phyloP scores from a whole-genome alignment of 495 filamentous ascomycete species.

The Annulohypoxylon moriforme region DNA sequence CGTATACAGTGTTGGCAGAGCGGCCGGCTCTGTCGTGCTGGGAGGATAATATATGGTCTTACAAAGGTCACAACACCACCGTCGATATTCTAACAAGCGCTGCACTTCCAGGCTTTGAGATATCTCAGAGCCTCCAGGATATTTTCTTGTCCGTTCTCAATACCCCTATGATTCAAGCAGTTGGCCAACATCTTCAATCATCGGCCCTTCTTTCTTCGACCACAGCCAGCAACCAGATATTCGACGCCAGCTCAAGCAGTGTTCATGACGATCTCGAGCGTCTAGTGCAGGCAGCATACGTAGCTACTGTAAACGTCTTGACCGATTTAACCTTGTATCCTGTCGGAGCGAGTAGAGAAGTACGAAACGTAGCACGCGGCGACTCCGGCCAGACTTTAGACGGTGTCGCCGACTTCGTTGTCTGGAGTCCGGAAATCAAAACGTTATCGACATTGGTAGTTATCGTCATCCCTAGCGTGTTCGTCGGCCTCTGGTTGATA shows the following conservation, averaged over 20 bases:
- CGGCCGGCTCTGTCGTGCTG: constrained; percentile 52
- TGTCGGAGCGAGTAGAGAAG: background rate
- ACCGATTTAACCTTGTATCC: constrained; percentile 48
- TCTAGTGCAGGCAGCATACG: constrained; percentile 49
- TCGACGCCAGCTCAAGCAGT: constrained; percentile 49
- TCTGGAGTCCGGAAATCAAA: constrained; percentile 49
- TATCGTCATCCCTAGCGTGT: constrained; percentile 47
- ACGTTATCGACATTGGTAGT: constrained; percentile 48
- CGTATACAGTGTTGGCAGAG: constrained; percentile 28
- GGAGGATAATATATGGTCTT: constrained; percentile 50
- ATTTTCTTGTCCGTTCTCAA: constrained; percentile 37
- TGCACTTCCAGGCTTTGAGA: constrained; percentile 30
- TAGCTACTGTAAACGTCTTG: constrained; percentile 49
- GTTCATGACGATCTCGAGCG: constrained; percentile 47
- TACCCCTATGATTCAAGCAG: constrained; percentile 38
- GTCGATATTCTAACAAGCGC: constrained; percentile 30
- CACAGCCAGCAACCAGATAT: constrained; percentile 34
- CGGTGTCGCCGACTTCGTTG: constrained; percentile 50
- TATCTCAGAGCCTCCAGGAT: constrained; percentile 30
- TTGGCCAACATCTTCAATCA: constrained; percentile 43
- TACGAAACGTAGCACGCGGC: constrained; percentile 34
- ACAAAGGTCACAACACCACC: constrained; percentile 37
- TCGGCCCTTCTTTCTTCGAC: constrained; percentile 48
- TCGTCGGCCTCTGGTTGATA: constrained; percentile 35
- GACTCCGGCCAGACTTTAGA: constrained; percentile 15